Conservation (phyloP, 108 stramenopile genomes). For the Schizochytrium sp. region DNA sequence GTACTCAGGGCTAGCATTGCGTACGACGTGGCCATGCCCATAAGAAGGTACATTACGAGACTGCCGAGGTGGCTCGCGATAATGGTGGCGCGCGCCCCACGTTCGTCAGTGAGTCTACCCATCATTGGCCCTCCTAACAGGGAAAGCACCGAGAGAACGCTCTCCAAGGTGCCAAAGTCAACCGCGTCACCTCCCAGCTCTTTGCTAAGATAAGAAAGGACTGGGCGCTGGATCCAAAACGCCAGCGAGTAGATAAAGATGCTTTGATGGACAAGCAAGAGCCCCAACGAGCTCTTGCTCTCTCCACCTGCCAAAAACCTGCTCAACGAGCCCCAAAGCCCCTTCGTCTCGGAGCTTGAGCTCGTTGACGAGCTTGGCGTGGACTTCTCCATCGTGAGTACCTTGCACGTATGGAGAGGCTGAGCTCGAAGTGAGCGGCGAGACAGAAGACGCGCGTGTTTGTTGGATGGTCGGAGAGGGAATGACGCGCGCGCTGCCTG, state of each 20-base stretch:
- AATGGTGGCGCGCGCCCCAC: neutral
- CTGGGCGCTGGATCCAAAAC: neutral
- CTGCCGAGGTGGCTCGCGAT: neutral
- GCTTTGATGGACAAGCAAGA: neutral
- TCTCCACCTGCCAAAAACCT: neutral
- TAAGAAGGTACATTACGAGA: neutral
- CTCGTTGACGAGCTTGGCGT: no score
- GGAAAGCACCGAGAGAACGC: neutral
- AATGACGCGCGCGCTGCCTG: no score
- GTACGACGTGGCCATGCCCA: neutral
- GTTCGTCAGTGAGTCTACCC: neutral
- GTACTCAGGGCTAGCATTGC: neutral
- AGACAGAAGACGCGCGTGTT: no score
- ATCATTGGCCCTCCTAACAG: neutral
- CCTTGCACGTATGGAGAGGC: no score
- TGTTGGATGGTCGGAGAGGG: no score
- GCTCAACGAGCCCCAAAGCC: neutral
- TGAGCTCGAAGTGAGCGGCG: no score
- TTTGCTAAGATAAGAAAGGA: neutral
- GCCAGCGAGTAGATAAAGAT: neutral
- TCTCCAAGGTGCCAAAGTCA: neutral
- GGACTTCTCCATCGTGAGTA: no score
- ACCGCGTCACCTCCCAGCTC: neutral
- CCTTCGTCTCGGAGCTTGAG: no score
- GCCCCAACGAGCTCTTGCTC: neutral